These are phyloP conservation scores for Spatholobus suberectus DNA, from an alignment of 306 rosid genomes.

Conservation along the genomic window DNA sequence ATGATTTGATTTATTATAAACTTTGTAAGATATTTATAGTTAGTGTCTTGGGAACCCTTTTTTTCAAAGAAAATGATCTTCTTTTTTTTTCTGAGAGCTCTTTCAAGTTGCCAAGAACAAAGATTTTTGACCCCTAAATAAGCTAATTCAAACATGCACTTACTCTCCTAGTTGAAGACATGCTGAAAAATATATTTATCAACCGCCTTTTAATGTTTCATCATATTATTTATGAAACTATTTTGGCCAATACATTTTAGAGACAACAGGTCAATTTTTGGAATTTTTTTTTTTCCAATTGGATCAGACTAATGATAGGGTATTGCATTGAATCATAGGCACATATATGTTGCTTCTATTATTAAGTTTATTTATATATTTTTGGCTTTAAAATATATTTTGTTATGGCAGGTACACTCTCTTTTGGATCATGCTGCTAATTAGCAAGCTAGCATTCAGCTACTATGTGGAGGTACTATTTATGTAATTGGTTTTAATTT, in stretches of 20 bases:
- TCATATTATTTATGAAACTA: not conserved
- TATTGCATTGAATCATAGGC: not conserved
- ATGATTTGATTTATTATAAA: not conserved
- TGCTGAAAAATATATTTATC: not conserved
- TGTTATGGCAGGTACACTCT: conserved; percentile 79
- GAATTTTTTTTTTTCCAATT: not conserved
- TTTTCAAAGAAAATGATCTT: not conserved
- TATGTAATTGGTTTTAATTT: conserved; percentile 1
- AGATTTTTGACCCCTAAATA: not conserved
- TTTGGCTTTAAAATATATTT: conserved; percentile 16
- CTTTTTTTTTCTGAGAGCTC: not conserved
- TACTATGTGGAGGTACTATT: conserved; percentile 90
- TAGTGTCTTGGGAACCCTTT: not conserved
- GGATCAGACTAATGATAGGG: conserved; percentile 6
- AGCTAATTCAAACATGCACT: not conserved
- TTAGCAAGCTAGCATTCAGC: conserved; percentile 97
- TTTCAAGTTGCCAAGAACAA: not conserved
- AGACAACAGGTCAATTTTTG: not conserved
- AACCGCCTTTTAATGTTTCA: conserved; percentile 7
- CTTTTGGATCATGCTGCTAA: conserved; percentile 90
- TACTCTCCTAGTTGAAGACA: not conserved
- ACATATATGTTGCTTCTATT: conserved; percentile 10
- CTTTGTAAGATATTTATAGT: not conserved
- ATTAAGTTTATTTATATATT: conserved; percentile 12
- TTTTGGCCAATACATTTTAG: conserved; percentile 22